Base-by-base conservation (phyloP, 2,329 filamentous ascomycete genomes). In the Cercospora nicotianae region DNA sequence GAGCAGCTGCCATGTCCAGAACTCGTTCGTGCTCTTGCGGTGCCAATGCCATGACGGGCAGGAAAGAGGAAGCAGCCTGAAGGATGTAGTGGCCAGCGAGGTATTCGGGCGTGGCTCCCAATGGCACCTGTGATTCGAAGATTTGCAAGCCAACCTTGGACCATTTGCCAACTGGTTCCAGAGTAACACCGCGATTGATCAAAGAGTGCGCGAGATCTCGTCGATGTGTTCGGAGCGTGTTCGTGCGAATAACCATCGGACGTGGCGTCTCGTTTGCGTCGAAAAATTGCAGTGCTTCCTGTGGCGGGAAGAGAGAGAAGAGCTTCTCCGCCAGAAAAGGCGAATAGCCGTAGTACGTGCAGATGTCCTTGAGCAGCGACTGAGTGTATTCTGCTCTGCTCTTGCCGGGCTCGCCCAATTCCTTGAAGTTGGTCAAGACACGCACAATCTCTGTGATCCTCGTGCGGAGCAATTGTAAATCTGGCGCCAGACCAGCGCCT, bases 81-180 rank as follows among this genome's bases (percentile, higher is more conserved):
- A 99, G 87, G 75, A 99, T 98, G 83, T 99, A 99, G 80, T 99
- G 93, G 18, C 95, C 95, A 16, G 94, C 94, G 12, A 99, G 88
- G 80, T 99, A 99, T 81, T 99, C 95, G 9, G 95, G 95, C 0
- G 95, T 99, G 30, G 95, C 95, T 86, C 94, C 94, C 1, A 97
- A 87, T 2, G 93, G 93, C 0, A 91, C 89, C 65, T 89, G 90
- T 67, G 91, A 92, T 80, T 99, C 95, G 79, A 99, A 99, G 68
- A 99, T 89, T 80, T 99, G 95, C 48, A 99, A 87, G 59, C 95
- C 95, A 71, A 99, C 93, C 83, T 99, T 99, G 74, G 91, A 95
- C 95, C 95, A 99, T 81, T 98, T 98, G 69, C 95, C 95, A 18
- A 99, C 93, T 2, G 95, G 95, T 81, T 99, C 94, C 45, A 99